phyloP scores from a whole-genome alignment of 805 yeast genomes.

The Saccharomycopsis selenospora region DNA sequence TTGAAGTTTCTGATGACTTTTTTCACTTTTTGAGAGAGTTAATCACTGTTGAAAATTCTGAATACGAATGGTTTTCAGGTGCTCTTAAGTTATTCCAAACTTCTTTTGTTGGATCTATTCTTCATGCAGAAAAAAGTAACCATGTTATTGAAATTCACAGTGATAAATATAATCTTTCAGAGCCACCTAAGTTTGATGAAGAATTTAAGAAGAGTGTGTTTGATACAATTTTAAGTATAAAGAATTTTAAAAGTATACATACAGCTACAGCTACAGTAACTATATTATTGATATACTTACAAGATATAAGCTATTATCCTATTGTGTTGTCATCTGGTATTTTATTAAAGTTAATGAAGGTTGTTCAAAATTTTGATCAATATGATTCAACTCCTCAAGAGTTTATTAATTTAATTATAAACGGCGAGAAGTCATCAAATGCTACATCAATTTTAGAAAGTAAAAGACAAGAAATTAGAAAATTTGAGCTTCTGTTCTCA shows the following conservation, averaged over 20 bases:
- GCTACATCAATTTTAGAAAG: neutral
- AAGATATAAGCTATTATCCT: conserved; percentile 34
- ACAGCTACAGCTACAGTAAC: conserved; percentile 50
- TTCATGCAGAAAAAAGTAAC: neutral
- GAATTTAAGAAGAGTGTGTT: neutral
- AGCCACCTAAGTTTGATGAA: neutral
- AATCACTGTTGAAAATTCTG: conserved; percentile 32
- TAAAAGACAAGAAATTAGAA: neutral
- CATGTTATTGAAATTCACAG: neutral
- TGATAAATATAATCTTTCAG: neutral
- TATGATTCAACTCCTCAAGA: conserved; percentile 17
- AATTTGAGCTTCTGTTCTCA: conserved; percentile 6
- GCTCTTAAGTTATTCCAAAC: neutral
- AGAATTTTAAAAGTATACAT: conserved; percentile 35
- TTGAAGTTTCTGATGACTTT: conserved; percentile 29
- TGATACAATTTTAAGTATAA: conserved; percentile 22
- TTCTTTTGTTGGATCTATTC: neutral
- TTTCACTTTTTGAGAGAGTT: conserved; percentile 31
- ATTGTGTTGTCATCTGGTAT: conserved; percentile 41
- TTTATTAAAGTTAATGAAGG: conserved; percentile 39
- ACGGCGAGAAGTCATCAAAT: neutral
- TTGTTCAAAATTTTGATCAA: conserved; percentile 32
- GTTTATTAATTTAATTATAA: neutral
- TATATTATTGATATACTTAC: conserved; percentile 46
- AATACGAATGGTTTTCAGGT: conserved; percentile 47